These are phyloP conservation scores for Thalassiosira delicatula DNA, from an alignment of 352 stramenopile species.

Conservation along the genomic window DNA sequence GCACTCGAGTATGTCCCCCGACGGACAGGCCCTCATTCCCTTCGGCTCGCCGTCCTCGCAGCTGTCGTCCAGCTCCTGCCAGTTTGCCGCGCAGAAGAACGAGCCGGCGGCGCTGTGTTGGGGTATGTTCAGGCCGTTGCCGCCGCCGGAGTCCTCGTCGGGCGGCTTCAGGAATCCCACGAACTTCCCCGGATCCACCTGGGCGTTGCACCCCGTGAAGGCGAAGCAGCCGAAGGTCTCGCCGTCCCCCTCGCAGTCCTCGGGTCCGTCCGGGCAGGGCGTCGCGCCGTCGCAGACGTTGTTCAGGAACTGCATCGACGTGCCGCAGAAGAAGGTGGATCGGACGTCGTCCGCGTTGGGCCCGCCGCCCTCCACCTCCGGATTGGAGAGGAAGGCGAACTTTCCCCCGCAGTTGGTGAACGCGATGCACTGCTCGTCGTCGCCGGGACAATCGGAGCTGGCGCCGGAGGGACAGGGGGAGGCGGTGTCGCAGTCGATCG, in stretches of 20 bases:
- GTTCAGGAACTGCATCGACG: constrained; percentile 56
- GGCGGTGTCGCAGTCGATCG: constrained; percentile 48
- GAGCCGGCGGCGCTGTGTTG: constrained; percentile 10
- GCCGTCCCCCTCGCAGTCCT: constrained; percentile 48
- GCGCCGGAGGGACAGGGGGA: constrained; percentile 54
- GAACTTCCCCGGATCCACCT: constrained; percentile 65
- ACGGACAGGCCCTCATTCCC: constrained; percentile 19
- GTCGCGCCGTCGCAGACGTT: constrained; percentile 67
- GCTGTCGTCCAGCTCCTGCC: constrained; percentile 67
- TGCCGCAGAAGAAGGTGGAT: constrained; percentile 59
- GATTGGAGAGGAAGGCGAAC: constrained; percentile 61
- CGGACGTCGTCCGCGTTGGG: constrained; percentile 58
- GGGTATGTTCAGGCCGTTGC: background rate
- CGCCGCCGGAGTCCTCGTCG: background rate
- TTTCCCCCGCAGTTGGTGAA: constrained; percentile 71
- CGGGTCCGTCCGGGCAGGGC: constrained; percentile 59
- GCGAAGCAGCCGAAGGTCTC: constrained; percentile 63
- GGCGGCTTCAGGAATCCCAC: constrained; percentile 63
- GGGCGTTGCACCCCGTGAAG: constrained; percentile 64
- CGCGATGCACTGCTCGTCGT: constrained; percentile 57
- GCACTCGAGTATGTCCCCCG: constrained; percentile 60
- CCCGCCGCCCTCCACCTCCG: constrained; percentile 58
- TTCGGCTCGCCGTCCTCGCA: constrained; percentile 66
- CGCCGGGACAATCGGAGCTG: constrained; percentile 30
- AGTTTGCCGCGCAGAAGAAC: constrained; percentile 83